These are phyloP conservation scores for Cymbidium sinense DNA, from an alignment of 106 monocot species.

Conservation along the genomic window DNA sequence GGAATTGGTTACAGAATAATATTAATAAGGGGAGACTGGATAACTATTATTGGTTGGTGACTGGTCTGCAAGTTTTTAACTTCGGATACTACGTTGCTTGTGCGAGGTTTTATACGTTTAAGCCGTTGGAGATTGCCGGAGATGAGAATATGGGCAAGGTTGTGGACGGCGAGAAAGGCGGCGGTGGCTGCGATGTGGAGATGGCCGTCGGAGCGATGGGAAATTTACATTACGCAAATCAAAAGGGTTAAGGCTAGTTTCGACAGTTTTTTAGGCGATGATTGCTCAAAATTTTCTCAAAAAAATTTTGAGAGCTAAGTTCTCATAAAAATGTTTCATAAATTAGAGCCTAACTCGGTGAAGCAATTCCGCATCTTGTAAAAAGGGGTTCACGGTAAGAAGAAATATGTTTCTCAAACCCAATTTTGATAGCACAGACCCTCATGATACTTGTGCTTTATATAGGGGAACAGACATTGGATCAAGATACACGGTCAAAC, in stretches of 20 bases:
- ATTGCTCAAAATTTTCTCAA: too few species aligned
- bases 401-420: too few species aligned
- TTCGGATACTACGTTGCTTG: slow-evolving; percentile 3
- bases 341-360: too few species aligned
- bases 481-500: too few species aligned
- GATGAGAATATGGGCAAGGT: neutral
- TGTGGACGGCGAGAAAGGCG: neutral
- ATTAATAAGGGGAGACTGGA: slow-evolving; percentile 14
- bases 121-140: slow-evolving; percentile 11
- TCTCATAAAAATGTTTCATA: too few species aligned
- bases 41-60: slow-evolving; percentile 13
- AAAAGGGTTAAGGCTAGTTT: neutral
- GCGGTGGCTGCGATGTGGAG: neutral
- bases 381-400: too few species aligned
- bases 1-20: slow-evolving; percentile 24
- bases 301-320: too few species aligned
- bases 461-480: too few species aligned
- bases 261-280: too few species aligned
- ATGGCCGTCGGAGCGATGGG: neutral
- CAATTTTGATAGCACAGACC: too few species aligned
- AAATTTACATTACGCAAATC: neutral
- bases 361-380: too few species aligned
- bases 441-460: too few species aligned
- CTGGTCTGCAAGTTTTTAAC: slow-evolving; percentile 12
- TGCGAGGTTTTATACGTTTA: slow-evolving; percentile 12